Conservation (phyloP, 106 monocot genomes). For the Amphibolis antarctica region DNA sequence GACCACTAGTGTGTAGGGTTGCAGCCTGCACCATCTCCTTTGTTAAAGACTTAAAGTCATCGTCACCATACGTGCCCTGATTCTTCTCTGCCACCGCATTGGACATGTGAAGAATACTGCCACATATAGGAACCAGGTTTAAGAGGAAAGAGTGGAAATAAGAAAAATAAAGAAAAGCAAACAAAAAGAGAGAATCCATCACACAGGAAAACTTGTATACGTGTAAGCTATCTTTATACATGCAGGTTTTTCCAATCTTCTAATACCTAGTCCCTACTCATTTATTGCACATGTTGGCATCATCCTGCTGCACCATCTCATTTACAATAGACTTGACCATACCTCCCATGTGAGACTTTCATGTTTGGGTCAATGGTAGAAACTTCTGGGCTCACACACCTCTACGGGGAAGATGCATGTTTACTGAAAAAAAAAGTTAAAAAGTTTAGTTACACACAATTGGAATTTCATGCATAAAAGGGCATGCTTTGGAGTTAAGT, state of each 20-base stretch:
- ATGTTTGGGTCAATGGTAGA: neutral
- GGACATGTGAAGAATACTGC: neutral
- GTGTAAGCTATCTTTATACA: neutral
- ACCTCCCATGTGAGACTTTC: neutral
- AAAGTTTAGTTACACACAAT: too few relatives aligned
- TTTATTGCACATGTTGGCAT: neutral
- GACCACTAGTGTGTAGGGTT: neutral
- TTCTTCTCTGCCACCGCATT: neutral
- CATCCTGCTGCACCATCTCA: neutral
- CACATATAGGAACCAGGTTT: neutral
- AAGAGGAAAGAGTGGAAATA: neutral
- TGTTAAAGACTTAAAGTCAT: neutral
- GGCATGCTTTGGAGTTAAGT: too few relatives aligned
- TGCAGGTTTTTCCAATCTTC: neutral
- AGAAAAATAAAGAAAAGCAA: neutral
- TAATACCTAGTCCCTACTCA: constrained; percentile 2
- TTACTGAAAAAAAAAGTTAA: too few relatives aligned
- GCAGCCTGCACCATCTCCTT: neutral
- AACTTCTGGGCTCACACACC: neutral
- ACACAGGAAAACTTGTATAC: neutral
- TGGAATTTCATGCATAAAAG: too few relatives aligned
- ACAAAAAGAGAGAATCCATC: neutral
- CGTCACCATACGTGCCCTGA: neutral
- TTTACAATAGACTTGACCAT: neutral
- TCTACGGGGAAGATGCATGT: neutral